These are phyloP conservation scores for Ostreobium quekettii DNA, from an alignment of 139 green algal species.

Conservation along the genomic window DNA sequence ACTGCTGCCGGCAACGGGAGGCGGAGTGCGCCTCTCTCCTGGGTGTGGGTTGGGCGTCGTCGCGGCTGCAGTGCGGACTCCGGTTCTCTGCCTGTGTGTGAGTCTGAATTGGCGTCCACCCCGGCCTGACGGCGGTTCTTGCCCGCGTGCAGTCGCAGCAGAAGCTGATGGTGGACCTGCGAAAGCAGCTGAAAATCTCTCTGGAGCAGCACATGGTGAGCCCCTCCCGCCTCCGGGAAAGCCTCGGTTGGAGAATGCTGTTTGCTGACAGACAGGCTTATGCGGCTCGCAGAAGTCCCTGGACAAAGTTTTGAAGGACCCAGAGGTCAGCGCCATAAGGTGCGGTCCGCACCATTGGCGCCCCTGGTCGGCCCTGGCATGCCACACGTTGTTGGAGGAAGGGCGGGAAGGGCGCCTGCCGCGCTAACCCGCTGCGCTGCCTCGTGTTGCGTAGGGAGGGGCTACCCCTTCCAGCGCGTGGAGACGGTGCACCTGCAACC, in stretches of 20 bases:
- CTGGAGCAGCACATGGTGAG: background rate
- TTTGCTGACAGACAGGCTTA: background rate
- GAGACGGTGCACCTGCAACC: no score
- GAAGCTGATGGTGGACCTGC: constrained; percentile 15
- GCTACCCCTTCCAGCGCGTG: no score
- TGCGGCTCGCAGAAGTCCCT: background rate
- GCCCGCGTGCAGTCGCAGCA: constrained; percentile 11
- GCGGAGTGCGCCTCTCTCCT: background rate
- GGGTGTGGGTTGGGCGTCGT: background rate
- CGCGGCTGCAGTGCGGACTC: background rate
- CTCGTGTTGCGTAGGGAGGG: no score
- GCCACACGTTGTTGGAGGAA: no score
- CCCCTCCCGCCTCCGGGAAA: background rate
- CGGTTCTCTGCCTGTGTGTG: background rate
- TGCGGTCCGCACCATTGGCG: no score
- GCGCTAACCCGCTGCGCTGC: no score
- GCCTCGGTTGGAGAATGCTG: no score
- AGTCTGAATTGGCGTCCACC: no score
- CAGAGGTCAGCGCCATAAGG: constrained; percentile 6
- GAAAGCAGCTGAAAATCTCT: constrained; percentile 14
- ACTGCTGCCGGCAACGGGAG: background rate
- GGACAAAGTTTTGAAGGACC: constrained; percentile 4
- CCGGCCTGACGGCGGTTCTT: background rate
- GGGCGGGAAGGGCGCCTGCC: no score
- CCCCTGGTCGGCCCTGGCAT: no score